These are phyloP conservation scores for Zygosaccharomyces bailii DNA, from an alignment of 805 yeast species.

Conservation along the genomic window DNA sequence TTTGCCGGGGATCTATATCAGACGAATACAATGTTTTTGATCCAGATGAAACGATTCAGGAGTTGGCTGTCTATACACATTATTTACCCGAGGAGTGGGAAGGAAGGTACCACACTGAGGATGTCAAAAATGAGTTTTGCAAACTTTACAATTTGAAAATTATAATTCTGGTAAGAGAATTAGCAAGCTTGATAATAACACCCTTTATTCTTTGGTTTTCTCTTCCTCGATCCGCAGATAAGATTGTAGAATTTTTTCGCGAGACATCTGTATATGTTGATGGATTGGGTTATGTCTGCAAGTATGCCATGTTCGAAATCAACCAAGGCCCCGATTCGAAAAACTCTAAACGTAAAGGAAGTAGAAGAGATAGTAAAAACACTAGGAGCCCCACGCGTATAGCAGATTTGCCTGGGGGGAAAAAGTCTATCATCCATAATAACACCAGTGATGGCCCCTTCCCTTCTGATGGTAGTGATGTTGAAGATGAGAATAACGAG, in stretches of 20 bases:
- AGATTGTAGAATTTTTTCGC: slow-evolving; percentile 84
- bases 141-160: slow-evolving; percentile 71
- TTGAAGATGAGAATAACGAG: slow-evolving; percentile 18
- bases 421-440: slow-evolving; percentile 4
- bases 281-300: slow-evolving; percentile 92
- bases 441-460: slow-evolving; percentile 14
- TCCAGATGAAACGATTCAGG: slow-evolving; percentile 80
- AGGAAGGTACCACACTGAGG: slow-evolving; percentile 76
- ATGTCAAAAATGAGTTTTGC: slow-evolving; percentile 80
- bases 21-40: slow-evolving; percentile 74
- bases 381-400: slow-evolving; percentile 12
- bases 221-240: slow-evolving; percentile 66
- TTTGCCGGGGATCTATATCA: slow-evolving; percentile 67
- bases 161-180: slow-evolving; percentile 66
- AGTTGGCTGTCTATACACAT: slow-evolving; percentile 84
- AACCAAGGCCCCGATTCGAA: slow-evolving; percentile 34
- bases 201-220: slow-evolving; percentile 90
- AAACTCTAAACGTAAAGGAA: slow-evolving; percentile 14
- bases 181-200: slow-evolving; percentile 74
- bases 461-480: slow-evolving; percentile 12
- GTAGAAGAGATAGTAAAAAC: slow-evolving; percentile 23
- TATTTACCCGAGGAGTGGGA: slow-evolving; percentile 87
- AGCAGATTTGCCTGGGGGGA: slow-evolving; percentile 13
- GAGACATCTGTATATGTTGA: slow-evolving; percentile 88
- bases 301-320: slow-evolving; percentile 82